Evolutionary conservation across 139 green algal genomes (phyloP).

Genomic region (Chlorella ohadii): DNA sequence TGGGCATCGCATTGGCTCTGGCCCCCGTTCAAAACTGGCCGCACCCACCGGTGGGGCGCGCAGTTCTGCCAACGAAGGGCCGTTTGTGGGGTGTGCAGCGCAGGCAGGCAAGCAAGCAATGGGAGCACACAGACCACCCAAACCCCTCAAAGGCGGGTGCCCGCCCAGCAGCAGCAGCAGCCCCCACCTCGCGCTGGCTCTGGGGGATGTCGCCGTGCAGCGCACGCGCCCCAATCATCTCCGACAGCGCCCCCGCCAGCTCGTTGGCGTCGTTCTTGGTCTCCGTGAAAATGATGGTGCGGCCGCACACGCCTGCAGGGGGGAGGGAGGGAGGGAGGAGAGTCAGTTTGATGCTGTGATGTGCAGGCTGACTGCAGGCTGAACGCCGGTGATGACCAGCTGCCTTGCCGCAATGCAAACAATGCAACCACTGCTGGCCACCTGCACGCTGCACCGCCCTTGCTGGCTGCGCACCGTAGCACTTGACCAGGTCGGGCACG

Average conservation of each 20-base stretch:
- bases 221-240: slow-evolving; percentile 68
- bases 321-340: not conserved
- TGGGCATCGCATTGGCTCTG: slow-evolving; percentile 41
- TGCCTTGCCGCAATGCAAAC: too few species aligned
- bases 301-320: slow-evolving; percentile 60
- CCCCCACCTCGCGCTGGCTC: slow-evolving; percentile 68
- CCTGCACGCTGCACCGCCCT: not conserved
- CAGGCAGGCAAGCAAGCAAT: not conserved
- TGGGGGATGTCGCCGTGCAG: slow-evolving; percentile 97
- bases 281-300: slow-evolving; percentile 97
- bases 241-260: slow-evolving; percentile 70
- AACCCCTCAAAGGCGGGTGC: too few species aligned
- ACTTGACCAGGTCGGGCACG: slow-evolving; percentile 83
- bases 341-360: not conserved
- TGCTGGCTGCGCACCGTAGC: slow-evolving; percentile 59
- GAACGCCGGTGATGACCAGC: too few species aligned
- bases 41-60: slow-evolving; percentile 27
- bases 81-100: not conserved
- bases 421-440: not conserved
- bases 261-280: slow-evolving; percentile 96
- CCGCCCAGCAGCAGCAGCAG: too few species aligned
- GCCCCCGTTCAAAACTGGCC: slow-evolving; percentile 64
- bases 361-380: not conserved
- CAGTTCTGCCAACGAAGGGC: slow-evolving; percentile 49
- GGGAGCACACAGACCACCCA: too few species aligned